Base-by-base conservation (phyloP, 2,329 filamentous ascomycete genomes). In the Berkeleyomyces rouxiae region DNA sequence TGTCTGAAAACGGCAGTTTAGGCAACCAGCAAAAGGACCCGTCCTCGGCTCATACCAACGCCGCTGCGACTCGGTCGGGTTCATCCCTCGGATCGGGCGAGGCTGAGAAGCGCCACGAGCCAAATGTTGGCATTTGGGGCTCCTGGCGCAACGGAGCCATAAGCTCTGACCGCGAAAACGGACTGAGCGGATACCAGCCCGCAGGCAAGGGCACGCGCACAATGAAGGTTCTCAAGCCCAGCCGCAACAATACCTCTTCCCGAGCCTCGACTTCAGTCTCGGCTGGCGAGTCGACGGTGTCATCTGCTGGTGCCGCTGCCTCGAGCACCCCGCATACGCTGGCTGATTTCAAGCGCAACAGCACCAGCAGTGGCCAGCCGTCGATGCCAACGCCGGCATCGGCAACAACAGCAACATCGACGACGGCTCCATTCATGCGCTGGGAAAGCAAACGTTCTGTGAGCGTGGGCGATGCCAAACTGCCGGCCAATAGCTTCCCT, bases 151-250 rank as follows among this genome's bases (percentile, higher is more conserved):
- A 83, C 43, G 77, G 78, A 3, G 70, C 76, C 7, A 76, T 75
- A 61, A 77, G 78, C 4, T 69, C 75, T 59, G 84, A 86, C 49
- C 60, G 63, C n/a, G 62, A 59, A 36, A 58, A 64, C 44, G 63
- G 63, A 5, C 72, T 82, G 67, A 85, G 83, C 68, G 84, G 84
- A 36, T 89, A 90, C 70, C 86, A 89, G 70, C 85, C 85, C 68
- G 77, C 85, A 68, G 75, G 82, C 67, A 77, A 83, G 58, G 74
- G 76, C 16, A 74, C 79, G 13, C 82, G 87, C 59, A 85, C 84
- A 59, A 97, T 97, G 87, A 97, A 96, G 76, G 86, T 96, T 1
- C 77, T 97, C 61, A 90, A 90, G 69, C 85, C 92, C 1, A 80
- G 79, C 63, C 93, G 90, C 71, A 78, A 84, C 4, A 74, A 74